Evolutionary conservation across 768 basidiomycete species (phyloP).

Genomic region (Kwoniella botswanensis): DNA sequence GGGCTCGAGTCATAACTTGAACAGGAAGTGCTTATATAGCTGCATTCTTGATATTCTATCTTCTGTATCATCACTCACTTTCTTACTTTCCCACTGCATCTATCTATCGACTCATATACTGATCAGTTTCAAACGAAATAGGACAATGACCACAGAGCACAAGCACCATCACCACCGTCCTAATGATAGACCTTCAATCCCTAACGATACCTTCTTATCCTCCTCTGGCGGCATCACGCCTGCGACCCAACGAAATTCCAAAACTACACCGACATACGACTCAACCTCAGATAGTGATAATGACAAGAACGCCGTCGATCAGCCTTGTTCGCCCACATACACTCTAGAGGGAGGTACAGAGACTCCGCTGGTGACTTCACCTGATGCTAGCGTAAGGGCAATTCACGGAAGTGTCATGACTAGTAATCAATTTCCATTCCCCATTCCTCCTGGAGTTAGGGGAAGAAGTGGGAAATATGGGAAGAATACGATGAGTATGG

Average conservation of each 20-base stretch:
- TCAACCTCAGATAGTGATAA: not conserved
- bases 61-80: not conserved
- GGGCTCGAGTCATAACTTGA: not conserved
- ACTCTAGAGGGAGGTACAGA: not conserved
- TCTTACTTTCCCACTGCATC: too few species aligned
- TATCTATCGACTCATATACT: not conserved
- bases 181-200: not conserved
- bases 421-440: conserved; percentile 2
- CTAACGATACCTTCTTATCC: not conserved
- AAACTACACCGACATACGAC: not conserved
- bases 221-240: not conserved
- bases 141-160: not conserved
- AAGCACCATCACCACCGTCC: not conserved
- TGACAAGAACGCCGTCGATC: not conserved
- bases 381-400: conserved; percentile 2
- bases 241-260: not conserved
- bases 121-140: not conserved
- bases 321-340: conserved; percentile 6
- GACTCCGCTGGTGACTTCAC: conserved; percentile 2
- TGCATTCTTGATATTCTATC: not conserved
- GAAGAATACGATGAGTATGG: not conserved
- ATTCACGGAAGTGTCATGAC: conserved; percentile 17
- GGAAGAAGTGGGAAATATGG: not conserved
- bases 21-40: not conserved
- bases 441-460: not conserved